phyloP scores from a whole-genome alignment of 2,329 filamentous ascomycete species.

The Aspergillus tamarii region DNA sequence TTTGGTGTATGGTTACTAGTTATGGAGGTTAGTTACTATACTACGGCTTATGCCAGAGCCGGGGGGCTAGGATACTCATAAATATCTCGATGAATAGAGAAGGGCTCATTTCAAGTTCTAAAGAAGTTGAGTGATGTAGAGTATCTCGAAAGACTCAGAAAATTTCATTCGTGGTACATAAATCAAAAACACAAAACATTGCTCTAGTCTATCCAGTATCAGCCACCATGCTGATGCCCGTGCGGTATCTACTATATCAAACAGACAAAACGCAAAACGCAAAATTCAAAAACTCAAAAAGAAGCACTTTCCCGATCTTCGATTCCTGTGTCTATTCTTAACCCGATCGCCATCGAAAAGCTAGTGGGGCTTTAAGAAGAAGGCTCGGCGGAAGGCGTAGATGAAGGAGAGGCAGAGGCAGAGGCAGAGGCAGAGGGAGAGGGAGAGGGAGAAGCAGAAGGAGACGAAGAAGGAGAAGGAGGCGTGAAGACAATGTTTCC shows the following conservation, averaged over 20 bases:
- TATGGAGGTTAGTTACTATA: no score
- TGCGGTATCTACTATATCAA: not conserved
- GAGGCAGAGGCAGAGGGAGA: not conserved
- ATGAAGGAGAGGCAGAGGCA: no score
- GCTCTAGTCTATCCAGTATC: not conserved
- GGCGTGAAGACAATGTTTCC: not conserved
- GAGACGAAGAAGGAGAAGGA: not conserved
- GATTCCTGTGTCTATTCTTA: not conserved
- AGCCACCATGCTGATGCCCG: not conserved
- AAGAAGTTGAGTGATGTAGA: no score
- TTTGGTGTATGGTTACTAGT: no score
- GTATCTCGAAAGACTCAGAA: no score
- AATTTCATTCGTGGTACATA: no score
- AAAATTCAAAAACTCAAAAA: not conserved
- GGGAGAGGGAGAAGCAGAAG: not conserved
- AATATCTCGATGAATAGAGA: no score
- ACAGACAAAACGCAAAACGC: not conserved
- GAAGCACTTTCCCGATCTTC: not conserved
- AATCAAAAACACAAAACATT: not conserved
- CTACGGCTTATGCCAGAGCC: no score
- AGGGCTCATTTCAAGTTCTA: no score
- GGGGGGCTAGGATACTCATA: no score
- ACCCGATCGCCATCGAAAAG: not conserved
- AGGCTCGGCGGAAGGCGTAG: not conserved
- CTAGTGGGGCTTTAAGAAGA: not conserved